A percentile compares a stretch with the other conserved stretches of the same genome.
Conservation (phyloP, 2,329 filamentous ascomycete genomes). For the Calonectria crousiana region DNA sequence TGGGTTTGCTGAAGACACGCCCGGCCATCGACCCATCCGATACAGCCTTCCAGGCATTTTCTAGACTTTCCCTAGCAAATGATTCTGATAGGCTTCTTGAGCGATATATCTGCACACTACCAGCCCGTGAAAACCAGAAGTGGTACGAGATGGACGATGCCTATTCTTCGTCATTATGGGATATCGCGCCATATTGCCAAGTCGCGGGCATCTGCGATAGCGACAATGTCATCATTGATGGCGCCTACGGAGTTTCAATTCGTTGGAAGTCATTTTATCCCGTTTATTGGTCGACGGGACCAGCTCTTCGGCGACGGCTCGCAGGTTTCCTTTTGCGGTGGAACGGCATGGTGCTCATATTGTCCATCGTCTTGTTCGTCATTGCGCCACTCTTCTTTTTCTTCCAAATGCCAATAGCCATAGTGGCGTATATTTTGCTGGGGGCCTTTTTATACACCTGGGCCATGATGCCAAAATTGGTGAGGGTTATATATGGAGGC, state of each 20-base stretch:
- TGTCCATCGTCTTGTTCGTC: slow-evolving; percentile 36
- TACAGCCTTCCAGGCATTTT: slow-evolving; percentile 52
- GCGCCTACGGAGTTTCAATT: slow-evolving; percentile 47
- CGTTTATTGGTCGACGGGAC: slow-evolving; percentile 43
- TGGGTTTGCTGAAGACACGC: slow-evolving; percentile 50
- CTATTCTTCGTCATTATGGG: slow-evolving; percentile 49
- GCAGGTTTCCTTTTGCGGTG: slow-evolving; percentile 35
- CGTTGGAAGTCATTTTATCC: slow-evolving; percentile 49
- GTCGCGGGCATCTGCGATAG: slow-evolving; percentile 49
- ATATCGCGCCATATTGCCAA: slow-evolving; percentile 49
- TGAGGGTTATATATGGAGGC: slow-evolving; percentile 44
- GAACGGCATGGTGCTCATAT: slow-evolving; percentile 37
- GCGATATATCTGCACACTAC: slow-evolving; percentile 48
- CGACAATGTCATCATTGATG: slow-evolving; percentile 50
- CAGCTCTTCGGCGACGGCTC: slow-evolving; percentile 37
- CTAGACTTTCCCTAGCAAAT: slow-evolving; percentile 50
- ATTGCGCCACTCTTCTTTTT: slow-evolving; percentile 20
- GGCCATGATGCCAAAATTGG: slow-evolving; percentile 40
- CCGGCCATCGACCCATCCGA: slow-evolving; percentile 49
- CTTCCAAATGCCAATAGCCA: neutral
- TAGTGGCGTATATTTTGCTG: slow-evolving; percentile 12
- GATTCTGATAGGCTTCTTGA: slow-evolving; percentile 51
- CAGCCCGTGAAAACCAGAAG: slow-evolving; percentile 36
- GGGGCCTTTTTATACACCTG: slow-evolving; percentile 34
- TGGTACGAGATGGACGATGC: slow-evolving; percentile 49